Percentiles rank a stretch among this genome's conserved stretches.
phyloP scores from a whole-genome alignment of 2,329 filamentous ascomycete species.

The Alternaria alternata region DNA sequence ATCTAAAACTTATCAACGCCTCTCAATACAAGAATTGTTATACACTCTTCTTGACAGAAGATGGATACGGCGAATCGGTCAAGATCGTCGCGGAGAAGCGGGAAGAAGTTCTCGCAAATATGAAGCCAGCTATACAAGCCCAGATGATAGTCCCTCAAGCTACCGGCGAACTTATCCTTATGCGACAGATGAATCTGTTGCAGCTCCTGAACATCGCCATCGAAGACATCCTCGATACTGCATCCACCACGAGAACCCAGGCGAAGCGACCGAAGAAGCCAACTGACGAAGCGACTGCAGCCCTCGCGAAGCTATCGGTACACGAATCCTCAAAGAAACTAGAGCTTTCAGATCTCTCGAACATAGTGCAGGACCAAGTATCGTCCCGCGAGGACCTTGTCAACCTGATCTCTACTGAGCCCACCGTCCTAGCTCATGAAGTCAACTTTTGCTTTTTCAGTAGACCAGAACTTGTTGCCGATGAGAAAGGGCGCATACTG shows the following conservation, averaged over 20 bases:
- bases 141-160: slow-evolving; percentile 30
- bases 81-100: slow-evolving; percentile 28
- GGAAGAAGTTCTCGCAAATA: slow-evolving; percentile 24
- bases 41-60: slow-evolving; percentile 49
- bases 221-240: slow-evolving; percentile 54
- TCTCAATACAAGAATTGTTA: slow-evolving; percentile 42
- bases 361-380: not conserved
- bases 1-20: slow-evolving; percentile 41
- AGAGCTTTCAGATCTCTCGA: slow-evolving; percentile 34
- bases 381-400: slow-evolving; percentile 48
- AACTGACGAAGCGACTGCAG: slow-evolving; percentile 35
- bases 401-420: slow-evolving; percentile 33
- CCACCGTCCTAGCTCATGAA: slow-evolving; percentile 18
- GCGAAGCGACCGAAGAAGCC: slow-evolving; percentile 38
- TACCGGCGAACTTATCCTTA: slow-evolving; percentile 48
- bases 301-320: slow-evolving; percentile 48
- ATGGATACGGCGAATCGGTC: slow-evolving; percentile 51
- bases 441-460: slow-evolving; percentile 54
- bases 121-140: slow-evolving; percentile 28
- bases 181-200: slow-evolving; percentile 51
- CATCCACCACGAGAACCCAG: slow-evolving; percentile 43
- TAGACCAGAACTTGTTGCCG: slow-evolving; percentile 54
- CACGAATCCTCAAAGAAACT: slow-evolving; percentile 12
- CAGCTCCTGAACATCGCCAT: slow-evolving; percentile 54
- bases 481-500: slow-evolving; percentile 55